Conservation (phyloP, 2,329 filamentous ascomycete genomes). For the Sordariomycetes sp. region DNA sequence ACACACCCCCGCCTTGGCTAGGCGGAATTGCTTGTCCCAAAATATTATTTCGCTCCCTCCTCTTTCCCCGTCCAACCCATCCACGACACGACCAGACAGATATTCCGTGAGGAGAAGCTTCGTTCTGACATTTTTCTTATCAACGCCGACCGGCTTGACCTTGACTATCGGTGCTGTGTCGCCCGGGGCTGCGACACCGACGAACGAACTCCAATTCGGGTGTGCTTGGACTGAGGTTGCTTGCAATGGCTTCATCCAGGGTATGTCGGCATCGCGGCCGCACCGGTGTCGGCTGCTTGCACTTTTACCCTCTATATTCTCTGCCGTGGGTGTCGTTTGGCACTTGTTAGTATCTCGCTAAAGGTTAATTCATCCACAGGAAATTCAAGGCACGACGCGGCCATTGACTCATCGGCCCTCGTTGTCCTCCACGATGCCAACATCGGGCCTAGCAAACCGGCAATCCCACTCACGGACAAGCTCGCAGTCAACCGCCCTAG, state of each 20-base stretch:
- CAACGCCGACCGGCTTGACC: not conserved
- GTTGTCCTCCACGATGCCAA: conserved; percentile 32
- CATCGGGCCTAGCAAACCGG: conserved; percentile 37
- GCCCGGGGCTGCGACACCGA: conserved; percentile 2
- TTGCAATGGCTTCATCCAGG: conserved; percentile 50
- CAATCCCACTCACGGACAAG: conserved; percentile 54
- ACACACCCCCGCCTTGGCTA: conserved; percentile 7
- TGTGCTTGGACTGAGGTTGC: conserved; percentile 10
- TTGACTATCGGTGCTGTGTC: not conserved
- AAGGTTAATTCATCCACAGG: conserved; percentile 18
- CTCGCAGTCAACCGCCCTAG: conserved; percentile 60
- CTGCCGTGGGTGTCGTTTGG: not conserved
- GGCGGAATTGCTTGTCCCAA: conserved; percentile 18
- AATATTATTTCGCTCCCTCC: conserved; percentile 25
- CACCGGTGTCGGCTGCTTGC: not conserved
- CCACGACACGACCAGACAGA: not conserved
- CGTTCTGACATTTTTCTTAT: not conserved
- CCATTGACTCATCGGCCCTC: conserved; percentile 44
- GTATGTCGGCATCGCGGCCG: conserved; percentile 21
- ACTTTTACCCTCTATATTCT: not conserved
- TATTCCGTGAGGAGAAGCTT: not conserved
- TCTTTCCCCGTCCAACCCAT: conserved; percentile 9
- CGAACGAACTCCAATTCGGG: not conserved
- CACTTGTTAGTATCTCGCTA: not conserved
- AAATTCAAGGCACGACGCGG: conserved; percentile 42